phyloP scores from a whole-genome alignment of 1,284 basidiomycete species.

The Mycena citricolor region DNA sequence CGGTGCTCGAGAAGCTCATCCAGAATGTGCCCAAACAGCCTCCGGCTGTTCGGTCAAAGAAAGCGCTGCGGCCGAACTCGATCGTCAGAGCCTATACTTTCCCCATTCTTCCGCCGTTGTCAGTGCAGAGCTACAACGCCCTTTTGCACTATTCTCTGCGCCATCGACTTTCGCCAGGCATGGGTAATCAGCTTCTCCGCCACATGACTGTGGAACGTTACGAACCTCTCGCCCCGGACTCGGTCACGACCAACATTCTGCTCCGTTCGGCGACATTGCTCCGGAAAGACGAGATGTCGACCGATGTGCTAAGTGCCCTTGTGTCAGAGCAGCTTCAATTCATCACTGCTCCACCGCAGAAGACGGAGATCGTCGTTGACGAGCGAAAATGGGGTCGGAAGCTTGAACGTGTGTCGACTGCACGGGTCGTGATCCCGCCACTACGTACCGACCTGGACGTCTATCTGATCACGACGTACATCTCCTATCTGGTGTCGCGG shows the following conservation, averaged over 20 bases:
- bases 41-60: neutral
- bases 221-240: slow-evolving; percentile 43
- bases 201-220: slow-evolving; percentile 50
- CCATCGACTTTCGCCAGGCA: slow-evolving; percentile 49
- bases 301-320: slow-evolving; percentile 24
- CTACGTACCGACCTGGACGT: slow-evolving; percentile 32
- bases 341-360: neutral
- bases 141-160: slow-evolving; percentile 66
- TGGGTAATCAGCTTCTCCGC: slow-evolving; percentile 48
- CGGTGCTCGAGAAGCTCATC: slow-evolving; percentile 50
- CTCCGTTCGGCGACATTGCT: slow-evolving; percentile 55
- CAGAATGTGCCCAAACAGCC: slow-evolving; percentile 28
- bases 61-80: slow-evolving; percentile 8
- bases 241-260: slow-evolving; percentile 57
- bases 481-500: slow-evolving; percentile 51
- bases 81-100: slow-evolving; percentile 14
- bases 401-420: slow-evolving; percentile 6
- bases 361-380: slow-evolving; percentile 5
- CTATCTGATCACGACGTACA: slow-evolving; percentile 51
- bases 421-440: slow-evolving; percentile 10
- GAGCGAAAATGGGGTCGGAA: neutral
- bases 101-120: slow-evolving; percentile 36
- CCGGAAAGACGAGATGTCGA: slow-evolving; percentile 44
- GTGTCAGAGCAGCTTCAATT: slow-evolving; percentile 10
- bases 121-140: slow-evolving; percentile 53